phyloP scores from a whole-genome alignment of 768 basidiomycete genomes.

The Tylopilus intermedius region DNA sequence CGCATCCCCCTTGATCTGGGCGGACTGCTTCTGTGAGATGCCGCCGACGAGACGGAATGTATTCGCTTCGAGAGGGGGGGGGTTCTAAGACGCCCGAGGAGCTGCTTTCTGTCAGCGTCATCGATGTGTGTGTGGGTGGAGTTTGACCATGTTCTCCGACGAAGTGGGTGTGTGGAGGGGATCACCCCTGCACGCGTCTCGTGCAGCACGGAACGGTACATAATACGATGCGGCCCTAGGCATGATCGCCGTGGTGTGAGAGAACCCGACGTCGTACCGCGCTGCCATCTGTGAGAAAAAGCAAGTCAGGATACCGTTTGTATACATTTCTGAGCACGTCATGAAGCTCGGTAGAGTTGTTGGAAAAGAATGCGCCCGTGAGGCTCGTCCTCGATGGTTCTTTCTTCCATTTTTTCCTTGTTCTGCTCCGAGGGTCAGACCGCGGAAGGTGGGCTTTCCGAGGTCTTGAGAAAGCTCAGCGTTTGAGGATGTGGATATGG shows the following conservation, averaged over 20 bases:
- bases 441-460: no score
- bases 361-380: no score
- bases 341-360: constrained; percentile 4
- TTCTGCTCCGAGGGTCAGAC: background rate
- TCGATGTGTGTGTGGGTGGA: background rate
- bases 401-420: background rate
- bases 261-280: constrained; percentile 1
- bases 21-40: no score
- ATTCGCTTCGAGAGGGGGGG: no score
- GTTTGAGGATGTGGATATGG: no score
- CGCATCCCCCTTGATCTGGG: background rate
- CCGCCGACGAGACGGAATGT: no score
- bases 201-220: constrained; percentile 5
- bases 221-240: constrained; percentile 1
- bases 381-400: background rate
- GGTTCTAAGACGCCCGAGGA: no score
- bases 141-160: background rate
- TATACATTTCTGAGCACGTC: background rate
- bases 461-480: no score
- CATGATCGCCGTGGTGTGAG: constrained; percentile 29
- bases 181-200: no score
- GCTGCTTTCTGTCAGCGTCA: no score
- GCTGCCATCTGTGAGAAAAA: constrained; percentile 8
- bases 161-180: no score
- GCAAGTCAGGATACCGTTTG: no score